A percentile compares a stretch with the other conserved stretches of the same genome.
These are phyloP conservation scores for Abelmoschus esculentus DNA, from an alignment of 345 rosid genomes.

Conservation along the genomic window DNA sequence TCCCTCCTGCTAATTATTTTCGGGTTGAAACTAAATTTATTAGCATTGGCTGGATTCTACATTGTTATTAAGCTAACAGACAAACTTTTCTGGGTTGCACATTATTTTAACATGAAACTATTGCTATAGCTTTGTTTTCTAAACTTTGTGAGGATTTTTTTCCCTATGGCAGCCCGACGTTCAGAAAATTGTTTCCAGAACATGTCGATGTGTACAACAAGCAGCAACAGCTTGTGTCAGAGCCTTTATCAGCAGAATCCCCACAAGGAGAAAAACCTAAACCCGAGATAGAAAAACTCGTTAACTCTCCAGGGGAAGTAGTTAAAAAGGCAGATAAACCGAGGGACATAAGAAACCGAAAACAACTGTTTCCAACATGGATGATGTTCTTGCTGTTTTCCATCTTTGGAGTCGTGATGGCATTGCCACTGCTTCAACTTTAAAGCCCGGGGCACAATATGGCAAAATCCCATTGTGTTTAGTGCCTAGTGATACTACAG, in stretches of 20 bases:
- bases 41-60: neutral
- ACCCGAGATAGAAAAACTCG: slow-evolving; percentile 26
- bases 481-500: slow-evolving; percentile 19
- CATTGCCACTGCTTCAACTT: slow-evolving; percentile 90
- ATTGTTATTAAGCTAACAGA: neutral
- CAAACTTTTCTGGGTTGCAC: neutral
- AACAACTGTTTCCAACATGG: slow-evolving; percentile 77
- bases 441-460: slow-evolving; percentile 18
- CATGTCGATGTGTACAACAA: slow-evolving; percentile 69
- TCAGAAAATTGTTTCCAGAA: slow-evolving; percentile 89
- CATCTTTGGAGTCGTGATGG: slow-evolving; percentile 86
- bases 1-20: neutral
- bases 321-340: slow-evolving; percentile 11
- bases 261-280: slow-evolving; percentile 32
- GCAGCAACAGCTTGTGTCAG: slow-evolving; percentile 45
- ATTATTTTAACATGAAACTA: neutral
- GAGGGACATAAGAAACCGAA: slow-evolving; percentile 17
- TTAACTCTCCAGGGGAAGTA: slow-evolving; percentile 31
- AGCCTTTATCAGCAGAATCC: slow-evolving; percentile 31
- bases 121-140: neutral
- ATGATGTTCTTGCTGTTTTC: slow-evolving; percentile 76
- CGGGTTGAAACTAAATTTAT: neutral
- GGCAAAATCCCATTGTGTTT: slow-evolving; percentile 11
- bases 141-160: neutral
- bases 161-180: slow-evolving; percentile 51